Base-by-base conservation (phyloP, 2,329 filamentous ascomycete species). In the Claviceps capensis region DNA sequence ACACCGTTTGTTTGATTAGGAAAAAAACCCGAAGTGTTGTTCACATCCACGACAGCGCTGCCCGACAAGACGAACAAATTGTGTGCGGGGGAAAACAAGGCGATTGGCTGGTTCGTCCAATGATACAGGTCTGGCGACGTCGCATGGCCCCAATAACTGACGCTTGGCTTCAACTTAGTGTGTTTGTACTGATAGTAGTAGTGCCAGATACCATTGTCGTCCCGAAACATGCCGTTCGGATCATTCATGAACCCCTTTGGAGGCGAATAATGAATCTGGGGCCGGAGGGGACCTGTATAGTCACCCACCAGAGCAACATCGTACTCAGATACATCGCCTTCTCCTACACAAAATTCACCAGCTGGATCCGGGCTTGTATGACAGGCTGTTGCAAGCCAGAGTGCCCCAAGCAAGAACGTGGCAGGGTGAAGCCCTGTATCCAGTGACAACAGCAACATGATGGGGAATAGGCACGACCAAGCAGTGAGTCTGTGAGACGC, bases 11-110 rank as follows among this genome's bases (percentile, higher is more conserved):
- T 30, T 8, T 30, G 26, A 30, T 30, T 11, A 9, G 26, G 26
- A 57, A 84, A 84, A 67, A 85, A 81, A 1, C 81, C 81, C 13
- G 78, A 82, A 0, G 81, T 83, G 60, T 85, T 85, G 60, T 83
- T 77, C 8, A 63, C 63, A 59, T 85, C 82, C 19, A 80, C 66
- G 0, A 84, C 79, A 5, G 70, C 72, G 47, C 75, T 81, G 22
- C 79, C 76, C 0, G 73, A 75, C 55, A 74, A 79, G 45, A 77
- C 72, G 51, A 65, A 72, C 13, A 68, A 65, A 0, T 63, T 66
- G n/a, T 72, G 61, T 34, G 71, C 67, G 0, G 70, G 67, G 0
- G 75, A 74, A 48, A 68, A 77, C 4, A 85, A 67, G 9, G 81
- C 81, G 56, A 85, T 78, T 4, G 76, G 75, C 58, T 84, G 79